Base-by-base conservation (phyloP, 1,139 yeast genomes). In the Nakaseomyces bracarensis region DNA sequence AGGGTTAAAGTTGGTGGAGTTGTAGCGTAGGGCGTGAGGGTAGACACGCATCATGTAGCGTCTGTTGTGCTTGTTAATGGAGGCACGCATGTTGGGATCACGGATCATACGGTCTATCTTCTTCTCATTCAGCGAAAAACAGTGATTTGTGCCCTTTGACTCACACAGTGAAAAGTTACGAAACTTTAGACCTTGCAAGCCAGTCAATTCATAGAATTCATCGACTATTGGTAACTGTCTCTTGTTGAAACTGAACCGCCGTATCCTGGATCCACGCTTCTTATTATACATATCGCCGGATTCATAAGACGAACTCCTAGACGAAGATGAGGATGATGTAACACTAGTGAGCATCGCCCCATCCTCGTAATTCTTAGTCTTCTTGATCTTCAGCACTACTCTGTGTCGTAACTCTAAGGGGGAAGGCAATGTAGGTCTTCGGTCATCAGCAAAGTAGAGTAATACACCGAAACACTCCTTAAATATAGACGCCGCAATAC, bases 121-220 rank as follows among this genome's bases (percentile, higher is more conserved):
- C 47, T 82, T 77, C 56, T 91, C 98, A 46, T 82, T 80, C 45
- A 93, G 71, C 2, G 97, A 87, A 57, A 89, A 91, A 46, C 89
- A 78, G 61, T 89, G 97, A 51, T 82, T 82, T 45, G 64, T 68
- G 0, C 84, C 74, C 55, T 87, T 86, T 0, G 96, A 84, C 52
- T 83, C 94, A 0, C 96, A 95, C 28, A 85, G 66, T 0, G 95
- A 79, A 55, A 87, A 86, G 58, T 86, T 86, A 22, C 84, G 69
- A 57, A 82, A 89, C 55, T 82, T 85, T 28, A 77, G 58, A 0
- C 96, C 96, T 49, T 79, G 77, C 3, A 43, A 80, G 49, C 63
- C 83, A 76, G 45, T 86, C 70, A 22, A 85, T 81, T 52, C 59
- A 8, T 89, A 74, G 8, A 91, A 62, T 39, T 73, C 79, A 1